phyloP scores from a whole-genome alignment of 805 yeast genomes.

The Cyberlindnera amylophila region DNA sequence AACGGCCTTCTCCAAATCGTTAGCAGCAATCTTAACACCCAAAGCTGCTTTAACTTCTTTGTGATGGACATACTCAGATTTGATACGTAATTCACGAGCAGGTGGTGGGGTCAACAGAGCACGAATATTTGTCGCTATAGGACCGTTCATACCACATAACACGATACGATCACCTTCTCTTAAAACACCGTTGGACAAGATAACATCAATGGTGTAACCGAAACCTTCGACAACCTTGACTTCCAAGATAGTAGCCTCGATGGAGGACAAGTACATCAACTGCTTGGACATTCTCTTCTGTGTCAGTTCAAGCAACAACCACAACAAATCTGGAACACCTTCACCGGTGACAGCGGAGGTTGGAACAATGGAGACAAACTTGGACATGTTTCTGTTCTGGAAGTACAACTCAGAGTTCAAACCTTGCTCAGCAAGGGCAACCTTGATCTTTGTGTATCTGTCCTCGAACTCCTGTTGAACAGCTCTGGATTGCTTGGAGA shows the following conservation, averaged over 20 bases:
- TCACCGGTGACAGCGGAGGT: slow-evolving; percentile 99
- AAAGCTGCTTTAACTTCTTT: slow-evolving; percentile 98
- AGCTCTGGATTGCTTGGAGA: slow-evolving; percentile 72
- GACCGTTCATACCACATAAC: slow-evolving; percentile 97
- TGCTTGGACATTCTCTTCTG: slow-evolving; percentile 99
- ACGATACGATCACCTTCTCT: slow-evolving; percentile 95
- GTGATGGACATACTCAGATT: slow-evolving; percentile 94
- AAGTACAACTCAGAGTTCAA: slow-evolving; percentile 94
- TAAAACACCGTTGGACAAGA: slow-evolving; percentile 92
- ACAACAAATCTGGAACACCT: slow-evolving; percentile 98
- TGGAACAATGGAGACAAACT: slow-evolving; percentile 94
- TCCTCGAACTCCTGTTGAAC: slow-evolving; percentile 92
- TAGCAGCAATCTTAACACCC: slow-evolving; percentile 98
- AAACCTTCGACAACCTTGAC: slow-evolving; percentile 98
- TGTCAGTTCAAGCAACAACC: slow-evolving; percentile 91
- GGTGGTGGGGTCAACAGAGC: slow-evolving; percentile 98
- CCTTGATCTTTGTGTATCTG: slow-evolving; percentile 77
- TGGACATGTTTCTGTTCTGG: slow-evolving; percentile 91
- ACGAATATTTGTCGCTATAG: slow-evolving; percentile 92
- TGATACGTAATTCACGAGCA: slow-evolving; percentile 89
- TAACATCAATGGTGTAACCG: slow-evolving; percentile 98
- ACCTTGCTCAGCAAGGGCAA: slow-evolving; percentile 96
- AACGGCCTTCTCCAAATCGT: slow-evolving; percentile 96
- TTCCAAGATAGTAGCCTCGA: slow-evolving; percentile 95
- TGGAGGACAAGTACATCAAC: slow-evolving; percentile 88